Base-by-base conservation (phyloP, 2,329 filamentous ascomycete genomes). In the Zymoseptoria crescenta region DNA sequence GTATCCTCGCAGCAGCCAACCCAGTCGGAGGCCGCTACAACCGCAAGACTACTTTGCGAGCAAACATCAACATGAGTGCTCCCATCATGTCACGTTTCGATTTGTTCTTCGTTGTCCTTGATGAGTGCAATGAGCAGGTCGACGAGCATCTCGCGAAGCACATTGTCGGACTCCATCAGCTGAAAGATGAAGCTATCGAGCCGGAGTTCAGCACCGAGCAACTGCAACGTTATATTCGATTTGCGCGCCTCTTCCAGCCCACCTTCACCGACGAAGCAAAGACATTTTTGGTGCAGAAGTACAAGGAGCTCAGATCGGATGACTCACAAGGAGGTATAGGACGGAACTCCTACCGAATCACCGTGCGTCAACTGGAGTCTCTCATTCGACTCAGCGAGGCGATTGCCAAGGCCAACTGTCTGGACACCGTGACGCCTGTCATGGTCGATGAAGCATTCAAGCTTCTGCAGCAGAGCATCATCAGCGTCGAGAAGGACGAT, bases 21-120 rank as follows among this genome's bases (percentile, higher is more conserved):
- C 94, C 94, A 0, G 91, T 99, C 4, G 91, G 91, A 28, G 94
- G 94, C 10, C 86, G 94, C n/a, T 96, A 99, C 77, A 96, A 99
- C 77, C 89, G 93, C 69, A 99, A 97, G 79, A 87, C 89, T 0
- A 96, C 94, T 0, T 83, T 99, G 6, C 85, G 94, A 55, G 86
- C 90, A 63, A 99, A 99, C 74, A 93, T 99, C 76, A 97, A 97
- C 78, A 96, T 99, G 89, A 93, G 88, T 27, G 94, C 94, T 1
- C 94, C 94, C 59, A 99, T 99, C 79, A 99, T 99, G 94, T 96
- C 91, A 56, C 89, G 94, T 80, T 99, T 99, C 75, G 94, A 99
- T 79, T 81, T 99, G 8, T 99, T 99, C 82, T 99, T 99, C 72
- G 91, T 99, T 56, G 88, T 99, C 27, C 83, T 97, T 0, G 94